Base-by-base conservation (phyloP, 179 eudicot genomes). In the Silene coronaria region DNA sequence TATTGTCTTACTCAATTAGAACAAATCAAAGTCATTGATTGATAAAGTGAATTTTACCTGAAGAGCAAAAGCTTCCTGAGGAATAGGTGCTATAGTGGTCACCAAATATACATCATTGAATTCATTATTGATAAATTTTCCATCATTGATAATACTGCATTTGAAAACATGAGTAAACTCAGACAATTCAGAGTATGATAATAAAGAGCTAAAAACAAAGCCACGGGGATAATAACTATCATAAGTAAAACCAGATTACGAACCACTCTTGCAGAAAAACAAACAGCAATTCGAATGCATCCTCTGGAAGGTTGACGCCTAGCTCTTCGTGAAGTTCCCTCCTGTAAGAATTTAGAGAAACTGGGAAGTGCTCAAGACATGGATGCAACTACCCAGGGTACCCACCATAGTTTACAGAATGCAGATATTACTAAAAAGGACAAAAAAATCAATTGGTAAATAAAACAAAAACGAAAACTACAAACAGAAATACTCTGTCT, bases 261-360 rank as follows among this genome's bases (percentile, higher is more conserved):
- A 77, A 95, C 99, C 92, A 81, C 85, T 95, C 91, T 71, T 89
- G 83, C 12, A 92, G 84, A 69, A 83, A 88, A 80, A 87, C 79
- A 69, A 90, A 95, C 36, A 95, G 64, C 76, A 88, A 70, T 81
- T 95, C 99, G 84, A 95, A 95, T 70, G 99, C 99, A 82, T 95
- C 96, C 82, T 86, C 87, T 19, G 97, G 97, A 76, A 95, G 96
- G 68, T 77, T 75, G 51, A 95, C 69, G 22, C 99, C 99, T 72
- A 95, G 95, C 85, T 95, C 99, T 83, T 95, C 99, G 58, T 88
- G 90, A 82, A 95, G 99, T 83, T 95, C 98, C 84, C 97, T 89
- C 87, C 99, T 95, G 89, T 76, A 55, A 74, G 71, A 77, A 60
- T 30, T 42, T 16, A 60, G 34, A 30, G 45, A 17, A 60, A 45